These are phyloP conservation scores for Mycena indigotica DNA, from an alignment of 768 basidiomycete genomes.

Conservation along the genomic window DNA sequence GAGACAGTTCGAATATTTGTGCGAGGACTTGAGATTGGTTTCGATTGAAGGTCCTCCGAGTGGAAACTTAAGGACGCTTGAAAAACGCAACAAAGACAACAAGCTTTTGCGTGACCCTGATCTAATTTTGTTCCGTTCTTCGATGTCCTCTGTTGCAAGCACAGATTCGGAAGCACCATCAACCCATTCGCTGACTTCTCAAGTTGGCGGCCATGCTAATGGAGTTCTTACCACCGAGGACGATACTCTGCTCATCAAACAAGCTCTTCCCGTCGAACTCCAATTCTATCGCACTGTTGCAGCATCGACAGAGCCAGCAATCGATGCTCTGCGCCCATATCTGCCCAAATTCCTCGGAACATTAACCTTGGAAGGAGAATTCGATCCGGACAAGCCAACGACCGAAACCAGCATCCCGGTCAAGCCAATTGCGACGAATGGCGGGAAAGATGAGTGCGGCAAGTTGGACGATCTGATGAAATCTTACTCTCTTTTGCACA, in stretches of 20 bases:
- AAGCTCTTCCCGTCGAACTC: conserved; percentile 63
- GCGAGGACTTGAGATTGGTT: too few species aligned
- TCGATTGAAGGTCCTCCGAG: too few species aligned
- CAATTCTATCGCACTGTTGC: conserved; percentile 68
- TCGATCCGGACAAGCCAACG: conserved; percentile 38
- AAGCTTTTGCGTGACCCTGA: too few species aligned
- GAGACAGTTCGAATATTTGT: too few species aligned
- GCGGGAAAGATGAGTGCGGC: conserved; percentile 49
- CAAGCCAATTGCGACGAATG: conserved; percentile 26
- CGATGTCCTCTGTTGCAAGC: too few species aligned
- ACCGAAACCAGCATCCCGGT: conserved; percentile 29
- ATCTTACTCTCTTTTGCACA: conserved; percentile 39
- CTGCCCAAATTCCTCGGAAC: conserved; percentile 82
- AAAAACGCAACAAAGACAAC: too few species aligned
- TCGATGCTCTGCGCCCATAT: conserved; percentile 55
- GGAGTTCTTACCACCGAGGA: conserved; percentile 74
- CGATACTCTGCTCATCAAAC: conserved; percentile 81
- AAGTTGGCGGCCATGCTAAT: conserved; percentile 73
- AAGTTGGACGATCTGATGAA: neutral
- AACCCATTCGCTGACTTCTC: neutral
- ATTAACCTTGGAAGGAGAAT: conserved; percentile 67
- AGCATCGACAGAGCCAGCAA: conserved; percentile 32
- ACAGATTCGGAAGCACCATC: too few species aligned
- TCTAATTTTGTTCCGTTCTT: too few species aligned
- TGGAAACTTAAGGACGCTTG: too few species aligned